phyloP scores from a whole-genome alignment of 257 asterid genomes.

The Echites panduratus region DNA sequence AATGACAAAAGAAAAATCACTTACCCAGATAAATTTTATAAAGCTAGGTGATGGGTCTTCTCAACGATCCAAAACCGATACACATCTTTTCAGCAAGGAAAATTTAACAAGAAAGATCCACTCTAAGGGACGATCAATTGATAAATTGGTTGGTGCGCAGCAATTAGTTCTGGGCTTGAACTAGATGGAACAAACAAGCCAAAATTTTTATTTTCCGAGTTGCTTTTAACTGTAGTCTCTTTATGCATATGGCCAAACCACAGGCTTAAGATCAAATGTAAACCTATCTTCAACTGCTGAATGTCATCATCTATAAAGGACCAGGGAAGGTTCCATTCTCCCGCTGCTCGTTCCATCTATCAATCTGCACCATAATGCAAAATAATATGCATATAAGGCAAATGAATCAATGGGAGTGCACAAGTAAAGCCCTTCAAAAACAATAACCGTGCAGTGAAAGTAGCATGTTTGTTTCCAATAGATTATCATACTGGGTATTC shows the following conservation, averaged over 20 bases:
- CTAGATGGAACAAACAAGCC: slow-evolving; percentile 23
- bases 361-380: slow-evolving; percentile 52
- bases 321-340: slow-evolving; percentile 97
- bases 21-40: not conserved
- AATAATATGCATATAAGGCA: too few relatives aligned
- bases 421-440: not conserved
- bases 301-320: slow-evolving; percentile 50
- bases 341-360: slow-evolving; percentile 95
- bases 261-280: slow-evolving; percentile 17
- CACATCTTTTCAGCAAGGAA: not conserved
- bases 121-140: not conserved
- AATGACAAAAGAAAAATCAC: not conserved
- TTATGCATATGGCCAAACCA: slow-evolving; percentile 19
- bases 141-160: slow-evolving; percentile 6
- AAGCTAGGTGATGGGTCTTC: not conserved
- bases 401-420: too few relatives aligned
- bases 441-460: not conserved
- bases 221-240: slow-evolving; percentile 25
- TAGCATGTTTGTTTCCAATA: not conserved
- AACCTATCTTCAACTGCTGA: slow-evolving; percentile 5
- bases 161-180: slow-evolving; percentile 16
- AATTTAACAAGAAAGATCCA: not conserved
- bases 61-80: slow-evolving; percentile 1
- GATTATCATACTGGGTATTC: too few relatives aligned
- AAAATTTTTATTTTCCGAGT: slow-evolving; percentile 25